Evolutionary conservation across 495 filamentous ascomycete species (phyloP).

Genomic region (Pyrenopolyporus hunteri): DNA sequence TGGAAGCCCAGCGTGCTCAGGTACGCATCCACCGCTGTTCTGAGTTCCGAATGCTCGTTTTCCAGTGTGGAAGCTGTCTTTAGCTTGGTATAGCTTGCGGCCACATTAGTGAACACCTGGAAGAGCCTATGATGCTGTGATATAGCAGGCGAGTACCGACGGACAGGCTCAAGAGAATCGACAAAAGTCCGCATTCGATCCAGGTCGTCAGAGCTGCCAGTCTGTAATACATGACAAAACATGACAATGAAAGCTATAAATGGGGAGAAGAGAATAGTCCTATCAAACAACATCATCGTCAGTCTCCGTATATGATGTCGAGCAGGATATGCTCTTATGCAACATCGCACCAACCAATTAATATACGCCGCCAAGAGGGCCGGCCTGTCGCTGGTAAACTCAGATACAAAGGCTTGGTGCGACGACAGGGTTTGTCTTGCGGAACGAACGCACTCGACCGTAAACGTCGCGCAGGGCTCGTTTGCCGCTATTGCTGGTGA

Average conservation of each 20-base stretch:
- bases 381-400: no score
- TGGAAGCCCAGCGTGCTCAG: background rate
- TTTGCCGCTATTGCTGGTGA: no score
- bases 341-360: background rate
- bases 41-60: background rate
- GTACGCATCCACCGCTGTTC: background rate
- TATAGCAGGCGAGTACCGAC: background rate
- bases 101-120: background rate
- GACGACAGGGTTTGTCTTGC: no score
- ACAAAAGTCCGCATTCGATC: background rate
- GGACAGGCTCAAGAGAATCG: background rate
- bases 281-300: background rate
- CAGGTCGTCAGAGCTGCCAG: background rate
- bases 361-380: background rate
- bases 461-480: no score
- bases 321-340: background rate
- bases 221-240: background rate
- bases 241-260: background rate
- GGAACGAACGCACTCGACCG: no score
- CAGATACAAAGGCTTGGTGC: no score
- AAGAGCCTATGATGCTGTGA: background rate
- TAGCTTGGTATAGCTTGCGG: background rate
- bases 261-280: background rate
- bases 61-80: background rate
- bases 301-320: background rate